Conservation (phyloP, 306 rosid species). For the Oxytropis ochrocephala region DNA sequence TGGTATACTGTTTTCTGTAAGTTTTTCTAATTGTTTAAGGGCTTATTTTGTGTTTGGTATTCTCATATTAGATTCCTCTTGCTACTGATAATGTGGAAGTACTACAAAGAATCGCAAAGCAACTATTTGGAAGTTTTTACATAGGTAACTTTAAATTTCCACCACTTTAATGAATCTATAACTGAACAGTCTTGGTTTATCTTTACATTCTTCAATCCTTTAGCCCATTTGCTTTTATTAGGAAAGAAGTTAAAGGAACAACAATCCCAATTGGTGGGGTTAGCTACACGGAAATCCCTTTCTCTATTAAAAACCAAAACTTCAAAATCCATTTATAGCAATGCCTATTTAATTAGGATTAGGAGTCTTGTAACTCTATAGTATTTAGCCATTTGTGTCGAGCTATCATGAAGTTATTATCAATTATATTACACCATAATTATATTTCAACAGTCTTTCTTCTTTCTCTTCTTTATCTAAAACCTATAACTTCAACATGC, state of each 20-base stretch:
- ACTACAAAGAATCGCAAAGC: constrained; percentile 72
- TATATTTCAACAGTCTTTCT: too few relatives aligned
- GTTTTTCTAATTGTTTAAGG: constrained; percentile 15
- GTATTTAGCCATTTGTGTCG: too few relatives aligned
- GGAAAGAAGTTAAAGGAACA: not conserved
- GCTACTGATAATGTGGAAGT: constrained; percentile 81
- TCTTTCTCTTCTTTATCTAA: too few relatives aligned
- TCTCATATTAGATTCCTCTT: constrained; percentile 60
- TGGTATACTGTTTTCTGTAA: not conserved
- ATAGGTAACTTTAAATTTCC: constrained; percentile 39
- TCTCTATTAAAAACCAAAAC: not conserved
- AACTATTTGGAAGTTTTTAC: constrained; percentile 65
- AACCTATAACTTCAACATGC: too few relatives aligned
- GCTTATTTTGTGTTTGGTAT: constrained; percentile 18
- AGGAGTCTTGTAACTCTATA: too few relatives aligned
- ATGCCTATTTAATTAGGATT: not conserved
- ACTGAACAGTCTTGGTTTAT: not conserved
- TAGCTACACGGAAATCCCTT: not conserved
- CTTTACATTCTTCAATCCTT: constrained; percentile 1
- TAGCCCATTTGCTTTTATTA: constrained; percentile 3
- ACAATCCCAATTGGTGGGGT: not conserved
- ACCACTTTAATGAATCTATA: constrained; percentile 5
- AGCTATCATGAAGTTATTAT: too few relatives aligned
- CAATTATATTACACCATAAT: too few relatives aligned
- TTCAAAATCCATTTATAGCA: not conserved